Evolutionary conservation across 2,329 filamentous ascomycete species (phyloP).

Genomic region (Paecilomyces variotii): DNA sequence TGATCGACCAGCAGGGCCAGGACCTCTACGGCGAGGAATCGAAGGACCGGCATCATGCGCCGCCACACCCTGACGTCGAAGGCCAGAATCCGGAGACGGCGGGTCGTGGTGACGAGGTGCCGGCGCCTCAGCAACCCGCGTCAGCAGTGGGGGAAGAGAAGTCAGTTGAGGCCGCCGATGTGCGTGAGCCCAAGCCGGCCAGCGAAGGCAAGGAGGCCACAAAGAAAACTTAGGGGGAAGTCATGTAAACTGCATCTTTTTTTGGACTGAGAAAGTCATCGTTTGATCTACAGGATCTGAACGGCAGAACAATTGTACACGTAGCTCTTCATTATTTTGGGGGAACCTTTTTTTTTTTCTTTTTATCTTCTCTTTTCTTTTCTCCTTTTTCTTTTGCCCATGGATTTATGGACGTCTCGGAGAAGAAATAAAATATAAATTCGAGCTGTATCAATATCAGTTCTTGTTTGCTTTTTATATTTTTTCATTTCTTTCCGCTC

Average conservation of each 20-base stretch:
- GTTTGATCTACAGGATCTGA: neutral
- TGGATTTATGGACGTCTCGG: neutral
- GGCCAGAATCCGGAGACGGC: constrained; percentile 51
- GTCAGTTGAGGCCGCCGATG: constrained; percentile 26
- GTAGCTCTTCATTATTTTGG: constrained; percentile 1
- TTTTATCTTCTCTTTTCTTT: neutral
- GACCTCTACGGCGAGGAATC: constrained; percentile 49
- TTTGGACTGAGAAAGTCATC: neutral
- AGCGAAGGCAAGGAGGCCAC: constrained; percentile 43
- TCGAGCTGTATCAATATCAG: neutral
- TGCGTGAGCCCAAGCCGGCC: constrained; percentile 37
- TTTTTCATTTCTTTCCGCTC: neutral
- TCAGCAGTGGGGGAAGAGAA: constrained; percentile 31
- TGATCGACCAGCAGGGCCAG: constrained; percentile 73
- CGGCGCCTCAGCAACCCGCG: constrained; percentile 30
- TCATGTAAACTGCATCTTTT: neutral
- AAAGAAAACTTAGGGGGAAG: constrained; percentile 15
- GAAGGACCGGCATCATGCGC: constrained; percentile 25
- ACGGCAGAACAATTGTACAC: neutral
- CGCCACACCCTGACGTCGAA: constrained; percentile 50
- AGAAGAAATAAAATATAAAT: neutral
- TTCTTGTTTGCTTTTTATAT: neutral
- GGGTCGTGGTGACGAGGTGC: constrained; percentile 29
- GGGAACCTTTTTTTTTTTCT: neutral
- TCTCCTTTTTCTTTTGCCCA: neutral